Evolutionary conservation across 1,284 basidiomycete species (phyloP), one percentile per base, ranked within the genome.

Genomic region (Mycena citricolor): DNA sequence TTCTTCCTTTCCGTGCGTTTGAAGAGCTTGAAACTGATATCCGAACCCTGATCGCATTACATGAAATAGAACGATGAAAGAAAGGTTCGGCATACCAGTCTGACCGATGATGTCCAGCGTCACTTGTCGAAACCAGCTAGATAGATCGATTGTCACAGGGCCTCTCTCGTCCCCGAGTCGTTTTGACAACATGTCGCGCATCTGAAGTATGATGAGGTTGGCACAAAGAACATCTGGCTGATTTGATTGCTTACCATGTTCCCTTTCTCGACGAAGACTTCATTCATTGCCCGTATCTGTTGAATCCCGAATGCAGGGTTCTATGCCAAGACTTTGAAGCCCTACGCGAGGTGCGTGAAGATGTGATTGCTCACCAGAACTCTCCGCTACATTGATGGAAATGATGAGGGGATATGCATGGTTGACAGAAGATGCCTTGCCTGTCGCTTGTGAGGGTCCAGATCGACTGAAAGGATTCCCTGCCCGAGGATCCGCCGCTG

Each of bases 21-120:
- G n/a, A 12, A 48, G 22, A 13, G 28, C 36, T 13, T 39, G 8
- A 24, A 48, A 43, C 2, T 42, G 21, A 14, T 48, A 34, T 21
- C 36, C 34, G 31, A 48, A 47, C 8, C 45, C 45, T 47, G 8
- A n/a, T n/a, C n/a, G n/a, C n/a, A n/a, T n/a, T n/a, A n/a, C n/a
- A n/a, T n/a, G n/a, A n/a, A n/a, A n/a, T n/a, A n/a, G n/a, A n/a
- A n/a, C n/a, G n/a, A 7, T 11, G 3, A 23, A 2, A 10, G 26
- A 29, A n/a, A n/a, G n/a, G n/a, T 19, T 16, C 12, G n/a, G n/a
- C 36, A 8, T 19, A 46, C 44, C 44, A 17, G 41, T 42, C 21
- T 44, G 36, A 4, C 47, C 47, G 12, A 49, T 49, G 1, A 49
- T 26, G 23, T 49, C 47, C 22, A 49, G n/a, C 0, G 47, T 44